Conservation (phyloP, 2,329 filamentous ascomycete species). For the Aspergillus sp. region DNA sequence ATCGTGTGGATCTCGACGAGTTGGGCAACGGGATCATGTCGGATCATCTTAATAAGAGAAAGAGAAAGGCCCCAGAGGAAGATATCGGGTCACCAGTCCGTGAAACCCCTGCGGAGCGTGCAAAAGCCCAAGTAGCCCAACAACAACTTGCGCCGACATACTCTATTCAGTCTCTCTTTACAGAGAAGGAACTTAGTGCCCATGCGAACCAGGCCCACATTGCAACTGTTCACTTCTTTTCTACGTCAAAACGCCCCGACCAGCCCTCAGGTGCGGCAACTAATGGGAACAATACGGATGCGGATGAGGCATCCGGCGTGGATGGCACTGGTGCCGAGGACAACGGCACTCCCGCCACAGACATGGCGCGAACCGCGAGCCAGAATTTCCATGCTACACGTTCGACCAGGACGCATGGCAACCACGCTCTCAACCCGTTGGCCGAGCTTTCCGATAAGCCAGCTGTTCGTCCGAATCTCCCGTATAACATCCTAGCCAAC, state of each 20-base stretch:
- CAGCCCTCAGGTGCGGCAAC: constrained; percentile 39
- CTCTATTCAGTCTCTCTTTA: constrained; percentile 65
- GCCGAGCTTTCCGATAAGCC: constrained; percentile 56
- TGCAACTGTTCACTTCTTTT: constrained; percentile 59
- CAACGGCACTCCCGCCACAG: constrained; percentile 46
- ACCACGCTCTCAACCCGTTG: constrained; percentile 55
- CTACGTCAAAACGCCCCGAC: constrained; percentile 52
- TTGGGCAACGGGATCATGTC: constrained; percentile 48
- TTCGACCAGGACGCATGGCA: constrained; percentile 52
- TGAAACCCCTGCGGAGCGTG: constrained; percentile 53
- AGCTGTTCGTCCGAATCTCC: constrained; percentile 45
- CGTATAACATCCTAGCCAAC: constrained; percentile 48
- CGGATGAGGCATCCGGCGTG: constrained; percentile 35
- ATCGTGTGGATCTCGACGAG: constrained; percentile 56
- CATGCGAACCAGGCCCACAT: constrained; percentile 62
- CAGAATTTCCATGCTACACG: constrained; percentile 58
- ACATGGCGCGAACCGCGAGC: constrained; percentile 62
- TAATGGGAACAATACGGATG: constrained; percentile 44
- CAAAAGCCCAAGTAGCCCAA: constrained; percentile 53
- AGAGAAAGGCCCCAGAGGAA: constrained; percentile 59
- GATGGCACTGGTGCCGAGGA: constrained; percentile 44
- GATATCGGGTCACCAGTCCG: constrained; percentile 60
- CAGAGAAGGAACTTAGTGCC: constrained; percentile 64
- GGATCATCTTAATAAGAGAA: constrained; percentile 55
- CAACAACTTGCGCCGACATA: constrained; percentile 61